A percentile compares a stretch with the other conserved stretches of the same genome.
Evolutionary conservation across 345 rosid genomes (phyloP).

Genomic region (Citrus mangshanensis): DNA sequence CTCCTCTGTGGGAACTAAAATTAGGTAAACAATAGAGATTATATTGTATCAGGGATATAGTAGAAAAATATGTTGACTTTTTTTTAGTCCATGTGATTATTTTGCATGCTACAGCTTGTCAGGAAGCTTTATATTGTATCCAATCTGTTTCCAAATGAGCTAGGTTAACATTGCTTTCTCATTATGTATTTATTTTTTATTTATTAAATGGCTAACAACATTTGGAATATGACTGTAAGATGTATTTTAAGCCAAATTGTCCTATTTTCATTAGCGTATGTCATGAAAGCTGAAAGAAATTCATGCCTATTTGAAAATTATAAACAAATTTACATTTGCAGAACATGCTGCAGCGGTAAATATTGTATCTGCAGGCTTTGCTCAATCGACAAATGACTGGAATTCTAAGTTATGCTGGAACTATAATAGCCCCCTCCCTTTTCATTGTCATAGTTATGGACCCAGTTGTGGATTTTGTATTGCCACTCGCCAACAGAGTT

Average conservation of each 20-base stretch:
- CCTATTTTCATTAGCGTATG: not conserved
- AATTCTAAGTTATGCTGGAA: not conserved
- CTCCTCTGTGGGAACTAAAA: constrained; percentile 9
- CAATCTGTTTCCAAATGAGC: not conserved
- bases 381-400: not conserved
- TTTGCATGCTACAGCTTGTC: constrained; percentile 16
- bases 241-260: not conserved
- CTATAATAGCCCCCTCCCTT: not conserved
- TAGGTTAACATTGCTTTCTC: not conserved
- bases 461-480: no score
- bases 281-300: not conserved
- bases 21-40: constrained; percentile 22
- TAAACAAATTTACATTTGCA: no score
- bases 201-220: not conserved
- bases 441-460: no score
- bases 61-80: not conserved
- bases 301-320: no score
- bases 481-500: no score
- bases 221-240: not conserved
- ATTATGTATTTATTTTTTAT: not conserved
- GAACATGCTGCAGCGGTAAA: not conserved
- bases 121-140: constrained; percentile 7
- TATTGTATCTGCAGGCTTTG: not conserved
- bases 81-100: constrained; percentile 8
- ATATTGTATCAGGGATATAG: not conserved